Percentiles rank a stretch among this genome's conserved stretches.
Evolutionary conservation across 2,329 filamentous ascomycete species (phyloP).

Genomic region (Ascomycota sp.): DNA sequence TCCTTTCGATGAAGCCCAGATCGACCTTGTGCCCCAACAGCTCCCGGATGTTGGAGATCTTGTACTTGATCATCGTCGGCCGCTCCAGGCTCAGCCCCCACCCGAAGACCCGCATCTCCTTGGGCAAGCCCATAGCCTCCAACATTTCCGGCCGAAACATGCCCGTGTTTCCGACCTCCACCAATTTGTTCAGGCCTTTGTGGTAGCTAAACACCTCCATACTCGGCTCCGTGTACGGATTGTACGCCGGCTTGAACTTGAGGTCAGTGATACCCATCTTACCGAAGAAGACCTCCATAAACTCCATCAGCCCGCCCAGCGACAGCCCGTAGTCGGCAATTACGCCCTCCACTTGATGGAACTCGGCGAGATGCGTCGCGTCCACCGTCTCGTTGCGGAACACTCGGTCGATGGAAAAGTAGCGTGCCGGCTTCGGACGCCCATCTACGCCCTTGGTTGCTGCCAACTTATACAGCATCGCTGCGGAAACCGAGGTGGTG

Average conservation of each 20-base stretch:
- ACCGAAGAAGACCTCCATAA: conserved; percentile 88
- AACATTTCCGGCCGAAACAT: conserved; percentile 99
- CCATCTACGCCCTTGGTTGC: conserved; percentile 56
- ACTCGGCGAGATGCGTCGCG: conserved; percentile 89
- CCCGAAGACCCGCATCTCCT: conserved; percentile 81
- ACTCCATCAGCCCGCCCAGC: conserved; percentile 74
- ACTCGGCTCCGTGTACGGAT: conserved; percentile 59
- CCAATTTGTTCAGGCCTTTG: conserved; percentile 69
- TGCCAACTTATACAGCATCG: conserved; percentile 79
- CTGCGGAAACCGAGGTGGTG: conserved; percentile 80
- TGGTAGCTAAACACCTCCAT: conserved; percentile 99
- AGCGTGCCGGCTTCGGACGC: conserved; percentile 50
- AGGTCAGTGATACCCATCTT: conserved; percentile 81
- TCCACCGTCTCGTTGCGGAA: conserved; percentile 97
- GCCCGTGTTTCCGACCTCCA: conserved; percentile 94
- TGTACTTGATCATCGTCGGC: conserved; percentile 95
- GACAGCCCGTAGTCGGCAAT: conserved; percentile 93
- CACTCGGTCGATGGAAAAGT: conserved; percentile 96
- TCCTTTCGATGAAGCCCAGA: conserved; percentile 75
- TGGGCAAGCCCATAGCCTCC: conserved; percentile 81
- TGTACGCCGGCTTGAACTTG: conserved; percentile 74
- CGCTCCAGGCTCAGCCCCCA: conserved; percentile 84
- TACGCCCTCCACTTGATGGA: conserved; percentile 96
- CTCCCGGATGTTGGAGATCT: conserved; percentile 77
- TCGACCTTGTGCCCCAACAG: conserved; percentile 91